phyloP scores from a whole-genome alignment of 176 grass and related monocot genomes.

The Zoysia pacifica region DNA sequence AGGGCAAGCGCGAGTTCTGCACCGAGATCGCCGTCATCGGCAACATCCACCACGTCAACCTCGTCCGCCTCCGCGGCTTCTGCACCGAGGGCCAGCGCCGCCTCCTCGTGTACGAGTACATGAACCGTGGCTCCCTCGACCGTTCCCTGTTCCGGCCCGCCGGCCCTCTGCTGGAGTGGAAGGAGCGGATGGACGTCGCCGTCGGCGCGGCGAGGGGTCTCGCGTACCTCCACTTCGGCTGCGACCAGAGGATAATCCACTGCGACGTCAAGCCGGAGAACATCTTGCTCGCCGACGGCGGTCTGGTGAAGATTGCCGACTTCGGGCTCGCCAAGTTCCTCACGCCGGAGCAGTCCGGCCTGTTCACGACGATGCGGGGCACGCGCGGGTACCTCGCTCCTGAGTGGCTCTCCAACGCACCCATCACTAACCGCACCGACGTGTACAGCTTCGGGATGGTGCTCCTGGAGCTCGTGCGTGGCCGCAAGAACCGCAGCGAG shows the following conservation, averaged over 20 bases:
- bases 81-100: slow-evolving; percentile 63
- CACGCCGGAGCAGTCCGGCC: slow-evolving; percentile 78
- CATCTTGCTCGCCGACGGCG: slow-evolving; percentile 70
- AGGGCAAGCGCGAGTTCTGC: slow-evolving; percentile 85
- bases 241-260: slow-evolving; percentile 75
- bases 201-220: slow-evolving; percentile 75
- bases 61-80: slow-evolving; percentile 76
- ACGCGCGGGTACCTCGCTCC: slow-evolving; percentile 83
- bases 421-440: slow-evolving; percentile 76
- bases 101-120: slow-evolving; percentile 84
- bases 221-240: slow-evolving; percentile 83
- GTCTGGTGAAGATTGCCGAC: slow-evolving; percentile 86
- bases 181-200: slow-evolving; percentile 64
- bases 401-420: slow-evolving; percentile 78
- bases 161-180: slow-evolving; percentile 50
- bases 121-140: slow-evolving; percentile 76
- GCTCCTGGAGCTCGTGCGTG: slow-evolving; percentile 69
- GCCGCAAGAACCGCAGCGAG: slow-evolving; percentile 80
- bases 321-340: slow-evolving; percentile 81
- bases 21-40: slow-evolving; percentile 91
- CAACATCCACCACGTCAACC: slow-evolving; percentile 89
- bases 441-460: slow-evolving; percentile 92
- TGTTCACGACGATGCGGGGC: slow-evolving; percentile 88
- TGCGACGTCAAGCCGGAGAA: slow-evolving; percentile 95
- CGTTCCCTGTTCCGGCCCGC: slow-evolving; percentile 55